Conservation (phyloP, 2,329 filamentous ascomycete genomes). For the Fusarium begoniae region DNA sequence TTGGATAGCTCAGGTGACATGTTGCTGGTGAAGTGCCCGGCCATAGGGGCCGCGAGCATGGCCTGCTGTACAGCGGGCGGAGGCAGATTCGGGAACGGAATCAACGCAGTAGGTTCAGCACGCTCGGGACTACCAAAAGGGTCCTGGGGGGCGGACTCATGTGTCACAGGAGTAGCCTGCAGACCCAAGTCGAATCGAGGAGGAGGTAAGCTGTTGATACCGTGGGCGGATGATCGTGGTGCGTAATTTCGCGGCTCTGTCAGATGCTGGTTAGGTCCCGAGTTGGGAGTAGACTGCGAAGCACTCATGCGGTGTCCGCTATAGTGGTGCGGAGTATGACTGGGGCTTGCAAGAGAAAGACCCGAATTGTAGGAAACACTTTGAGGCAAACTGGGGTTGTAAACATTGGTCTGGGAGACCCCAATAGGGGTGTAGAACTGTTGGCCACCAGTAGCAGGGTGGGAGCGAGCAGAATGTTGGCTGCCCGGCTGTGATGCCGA, state of each 20-base stretch:
- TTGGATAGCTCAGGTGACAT: conserved; percentile 51
- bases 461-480: background rate
- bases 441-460: background rate
- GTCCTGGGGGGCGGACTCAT: conserved; percentile 7
- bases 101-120: conserved; percentile 5
- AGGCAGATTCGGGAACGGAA: conserved; percentile 10
- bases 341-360: conserved; percentile 25
- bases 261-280: conserved; percentile 31
- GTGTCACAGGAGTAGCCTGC: background rate
- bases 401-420: conserved; percentile 8
- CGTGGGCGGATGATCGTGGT: conserved; percentile 46
- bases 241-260: conserved; percentile 56
- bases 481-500: background rate
- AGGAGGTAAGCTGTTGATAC: conserved; percentile 44
- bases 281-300: conserved; percentile 18
- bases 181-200: conserved; percentile 50
- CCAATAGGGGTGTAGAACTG: conserved; percentile 16
- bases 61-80: conserved; percentile 20
- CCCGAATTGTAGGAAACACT: conserved; percentile 28
- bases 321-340: conserved; percentile 27
- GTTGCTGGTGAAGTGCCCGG: conserved; percentile 27
- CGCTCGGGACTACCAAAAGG: conserved; percentile 26
- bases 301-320: background rate
- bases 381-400: conserved; percentile 16
- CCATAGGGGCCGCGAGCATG: conserved; percentile 16